A percentile compares a stretch with the other conserved stretches of the same genome.
Conservation (phyloP, 1,284 basidiomycete species). For the Boletus mariae region DNA sequence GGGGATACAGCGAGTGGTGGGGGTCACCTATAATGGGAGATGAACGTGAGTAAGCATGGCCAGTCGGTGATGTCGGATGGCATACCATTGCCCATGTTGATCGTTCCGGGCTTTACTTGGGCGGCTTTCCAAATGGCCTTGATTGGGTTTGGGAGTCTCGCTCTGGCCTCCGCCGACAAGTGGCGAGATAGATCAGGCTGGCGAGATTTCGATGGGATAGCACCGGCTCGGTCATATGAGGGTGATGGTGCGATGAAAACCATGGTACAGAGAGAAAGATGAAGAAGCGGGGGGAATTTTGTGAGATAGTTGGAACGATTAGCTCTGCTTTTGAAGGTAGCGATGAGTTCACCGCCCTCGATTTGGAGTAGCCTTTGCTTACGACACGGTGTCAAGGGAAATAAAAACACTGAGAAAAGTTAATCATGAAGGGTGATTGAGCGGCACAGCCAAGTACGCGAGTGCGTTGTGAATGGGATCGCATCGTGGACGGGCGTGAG, state of each 20-base stretch:
- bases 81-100: slow-evolving; percentile 34
- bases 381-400: background rate
- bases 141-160: slow-evolving; percentile 31
- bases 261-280: slow-evolving; percentile 14
- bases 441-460: background rate
- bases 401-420: background rate
- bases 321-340: background rate
- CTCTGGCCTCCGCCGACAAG: slow-evolving; percentile 30
- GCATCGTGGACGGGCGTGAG: background rate
- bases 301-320: background rate
- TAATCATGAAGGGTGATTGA: background rate
- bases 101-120: slow-evolving; percentile 34
- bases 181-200: slow-evolving; percentile 31
- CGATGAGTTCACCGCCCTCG: background rate
- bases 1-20: slow-evolving; percentile 28
- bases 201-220: slow-evolving; percentile 21
- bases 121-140: slow-evolving; percentile 34
- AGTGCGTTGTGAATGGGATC: background rate
- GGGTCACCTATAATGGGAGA: slow-evolving; percentile 23
- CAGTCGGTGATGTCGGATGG: background rate
- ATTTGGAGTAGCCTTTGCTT: background rate
- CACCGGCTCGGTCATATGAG: slow-evolving; percentile 10
- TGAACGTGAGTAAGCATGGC: slow-evolving; percentile 2
- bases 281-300: background rate
- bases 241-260: slow-evolving; percentile 23